Conservation (phyloP, 1,139 yeast species). For the Candida tetrigidarum region DNA sequence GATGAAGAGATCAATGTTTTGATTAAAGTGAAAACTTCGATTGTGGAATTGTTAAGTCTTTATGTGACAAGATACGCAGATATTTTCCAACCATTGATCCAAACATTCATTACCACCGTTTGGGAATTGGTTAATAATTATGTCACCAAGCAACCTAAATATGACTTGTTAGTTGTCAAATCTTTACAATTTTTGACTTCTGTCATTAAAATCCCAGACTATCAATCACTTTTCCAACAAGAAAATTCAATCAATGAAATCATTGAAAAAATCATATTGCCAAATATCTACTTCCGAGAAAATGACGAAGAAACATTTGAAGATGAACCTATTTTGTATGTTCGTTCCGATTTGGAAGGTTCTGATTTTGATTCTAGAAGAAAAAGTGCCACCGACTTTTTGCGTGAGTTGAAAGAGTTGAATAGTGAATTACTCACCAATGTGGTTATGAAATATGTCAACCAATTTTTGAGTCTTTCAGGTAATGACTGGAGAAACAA, state of each 20-base stretch:
- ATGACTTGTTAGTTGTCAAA: constrained; percentile 83
- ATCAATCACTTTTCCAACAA: constrained; percentile 61
- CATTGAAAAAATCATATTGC: constrained; percentile 81
- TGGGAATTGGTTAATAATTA: constrained; percentile 75
- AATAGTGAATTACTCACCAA: constrained; percentile 76
- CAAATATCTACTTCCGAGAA: constrained; percentile 83
- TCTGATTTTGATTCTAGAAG: constrained; percentile 93
- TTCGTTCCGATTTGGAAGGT: constrained; percentile 92
- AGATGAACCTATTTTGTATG: constrained; percentile 94
- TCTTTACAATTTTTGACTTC: constrained; percentile 83
- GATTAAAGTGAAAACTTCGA: constrained; percentile 78
- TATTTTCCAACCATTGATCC: constrained; percentile 77
- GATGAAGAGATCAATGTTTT: constrained; percentile 76
- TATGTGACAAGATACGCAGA: constrained; percentile 94
- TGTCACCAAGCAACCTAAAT: constrained; percentile 72
- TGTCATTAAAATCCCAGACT: constrained; percentile 69
- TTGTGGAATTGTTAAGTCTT: constrained; percentile 82
- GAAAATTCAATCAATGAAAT: constrained; percentile 76
- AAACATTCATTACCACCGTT: constrained; percentile 76
- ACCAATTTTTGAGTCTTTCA: constrained; percentile 61
- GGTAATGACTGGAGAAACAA: constrained; percentile 75
- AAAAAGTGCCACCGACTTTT: constrained; percentile 87
- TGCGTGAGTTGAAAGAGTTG: constrained; percentile 83
- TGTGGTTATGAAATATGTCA: constrained; percentile 78
- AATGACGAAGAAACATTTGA: constrained; percentile 92